Percentiles rank a stretch among this genome's conserved stretches.
Evolutionary conservation across 257 asterid species (phyloP).

Genomic region (Scutellaria galericulata): DNA sequence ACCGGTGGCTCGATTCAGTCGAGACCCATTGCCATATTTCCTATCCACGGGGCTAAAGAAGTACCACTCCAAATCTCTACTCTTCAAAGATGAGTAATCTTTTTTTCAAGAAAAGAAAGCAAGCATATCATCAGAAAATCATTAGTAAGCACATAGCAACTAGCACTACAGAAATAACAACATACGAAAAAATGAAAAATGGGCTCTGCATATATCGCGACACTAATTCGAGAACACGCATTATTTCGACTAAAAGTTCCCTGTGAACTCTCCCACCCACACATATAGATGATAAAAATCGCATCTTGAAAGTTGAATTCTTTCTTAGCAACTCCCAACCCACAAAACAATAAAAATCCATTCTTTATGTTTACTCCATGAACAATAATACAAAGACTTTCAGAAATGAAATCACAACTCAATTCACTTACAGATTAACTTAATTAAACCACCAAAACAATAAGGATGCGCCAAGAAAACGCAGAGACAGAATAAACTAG

Average conservation of each 20-base stretch:
- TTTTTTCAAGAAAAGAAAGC: not conserved
- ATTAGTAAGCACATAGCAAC: constrained; percentile 10
- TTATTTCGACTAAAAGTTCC: too few species aligned
- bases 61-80: constrained; percentile 92
- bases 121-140: constrained; percentile 1
- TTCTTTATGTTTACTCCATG: constrained; percentile 10
- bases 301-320: constrained; percentile 24
- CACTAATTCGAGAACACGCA: too few species aligned
- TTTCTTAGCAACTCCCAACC: not conserved
- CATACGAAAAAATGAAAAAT: not conserved
- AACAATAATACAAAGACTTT: not conserved
- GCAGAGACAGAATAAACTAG: not conserved
- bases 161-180: not conserved
- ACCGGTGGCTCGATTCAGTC: constrained; percentile 94
- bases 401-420: constrained; percentile 10
- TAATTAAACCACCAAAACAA: constrained; percentile 16
- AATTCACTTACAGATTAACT: constrained; percentile 8
- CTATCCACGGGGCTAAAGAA: constrained; percentile 91
- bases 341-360: not conserved
- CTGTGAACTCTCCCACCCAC: too few species aligned
- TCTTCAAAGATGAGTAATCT: constrained; percentile 74
- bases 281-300: not conserved
- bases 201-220: too few species aligned
- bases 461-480: constrained; percentile 26
- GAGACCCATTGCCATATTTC: constrained; percentile 91